phyloP scores from a whole-genome alignment of 2,329 filamentous ascomycete genomes.

The Teratosphaeriaceae sp. region DNA sequence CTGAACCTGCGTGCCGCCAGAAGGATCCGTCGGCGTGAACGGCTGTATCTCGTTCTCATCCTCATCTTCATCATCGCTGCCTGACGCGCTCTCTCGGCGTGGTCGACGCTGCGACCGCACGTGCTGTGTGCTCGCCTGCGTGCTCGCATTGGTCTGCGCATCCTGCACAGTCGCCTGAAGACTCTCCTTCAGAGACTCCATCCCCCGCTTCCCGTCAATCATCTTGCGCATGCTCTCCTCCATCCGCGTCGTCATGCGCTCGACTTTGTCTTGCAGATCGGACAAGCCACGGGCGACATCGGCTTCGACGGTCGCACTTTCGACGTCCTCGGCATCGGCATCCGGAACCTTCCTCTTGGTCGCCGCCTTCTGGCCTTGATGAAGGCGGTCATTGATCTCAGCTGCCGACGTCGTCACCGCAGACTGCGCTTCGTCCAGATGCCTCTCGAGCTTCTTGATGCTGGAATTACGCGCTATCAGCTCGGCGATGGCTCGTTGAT shows the following conservation, averaged over 20 bases:
- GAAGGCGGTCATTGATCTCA: slow-evolving; percentile 51
- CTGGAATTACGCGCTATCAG: slow-evolving; percentile 35
- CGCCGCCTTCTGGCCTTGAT: slow-evolving; percentile 23
- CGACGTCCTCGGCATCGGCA: slow-evolving; percentile 11
- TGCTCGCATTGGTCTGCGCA: slow-evolving; percentile 28
- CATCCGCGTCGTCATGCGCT: slow-evolving; percentile 46
- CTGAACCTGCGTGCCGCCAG: slow-evolving; percentile 26
- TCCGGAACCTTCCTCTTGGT: slow-evolving; percentile 23
- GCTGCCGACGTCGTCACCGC: slow-evolving; percentile 45
- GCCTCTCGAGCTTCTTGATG: slow-evolving; percentile 40
- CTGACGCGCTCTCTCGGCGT: slow-evolving; percentile 19
- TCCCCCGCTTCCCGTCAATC: slow-evolving; percentile 49
- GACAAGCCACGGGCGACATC: slow-evolving; percentile 31
- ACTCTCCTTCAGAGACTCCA: slow-evolving; percentile 38
- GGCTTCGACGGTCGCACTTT: slow-evolving; percentile 20
- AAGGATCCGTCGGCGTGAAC: slow-evolving; percentile 34
- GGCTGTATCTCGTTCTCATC: slow-evolving; percentile 36
- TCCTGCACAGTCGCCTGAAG: slow-evolving; percentile 37
- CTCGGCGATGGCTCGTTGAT: slow-evolving; percentile 40
- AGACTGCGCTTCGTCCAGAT: slow-evolving; percentile 41
- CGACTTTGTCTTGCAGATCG: slow-evolving; percentile 39
- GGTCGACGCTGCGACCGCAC: slow-evolving; percentile 23
- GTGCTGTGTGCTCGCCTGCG: slow-evolving; percentile 30
- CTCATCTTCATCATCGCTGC: slow-evolving; percentile 22
- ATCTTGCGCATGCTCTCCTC: slow-evolving; percentile 52